These are phyloP conservation scores for Aaosphaeria pasadenensis DNA, from an alignment of 2,329 filamentous ascomycete species.

Conservation along the genomic window DNA sequence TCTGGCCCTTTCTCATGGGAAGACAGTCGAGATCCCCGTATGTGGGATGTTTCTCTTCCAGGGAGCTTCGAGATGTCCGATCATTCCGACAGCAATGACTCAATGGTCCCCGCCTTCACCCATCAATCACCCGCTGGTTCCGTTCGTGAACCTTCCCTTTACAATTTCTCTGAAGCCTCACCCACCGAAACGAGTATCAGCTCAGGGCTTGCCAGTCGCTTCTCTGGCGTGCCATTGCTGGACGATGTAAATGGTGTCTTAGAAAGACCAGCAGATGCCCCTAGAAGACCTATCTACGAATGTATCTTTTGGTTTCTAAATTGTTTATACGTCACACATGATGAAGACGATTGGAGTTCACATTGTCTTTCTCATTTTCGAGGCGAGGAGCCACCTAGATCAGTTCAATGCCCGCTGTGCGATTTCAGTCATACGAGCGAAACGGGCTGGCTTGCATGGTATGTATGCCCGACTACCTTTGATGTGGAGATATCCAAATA, in stretches of 20 bases:
- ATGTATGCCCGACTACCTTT: not conserved
- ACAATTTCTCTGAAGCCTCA: not conserved
- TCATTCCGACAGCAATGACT: not conserved
- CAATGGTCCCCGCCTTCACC: not conserved
- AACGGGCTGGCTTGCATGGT: conserved; percentile 5
- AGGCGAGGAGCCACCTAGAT: conserved; percentile 7
- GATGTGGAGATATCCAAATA: too few species aligned
- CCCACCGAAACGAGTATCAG: conserved; percentile 4
- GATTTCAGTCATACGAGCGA: conserved; percentile 3
- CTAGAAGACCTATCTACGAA: conserved; percentile 3
- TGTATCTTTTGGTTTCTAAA: conserved; percentile 11
- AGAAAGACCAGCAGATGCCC: not conserved
- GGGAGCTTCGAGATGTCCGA: too few species aligned
- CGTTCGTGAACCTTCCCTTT: not conserved
- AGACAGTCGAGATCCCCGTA: too few species aligned
- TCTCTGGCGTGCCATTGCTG: conserved; percentile 3
- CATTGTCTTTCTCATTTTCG: conserved; percentile 11
- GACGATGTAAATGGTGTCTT: conserved; percentile 8
- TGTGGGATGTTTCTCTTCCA: too few species aligned
- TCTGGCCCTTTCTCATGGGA: too few species aligned
- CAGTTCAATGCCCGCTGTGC: conserved; percentile 10
- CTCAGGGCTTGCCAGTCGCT: conserved; percentile 3
- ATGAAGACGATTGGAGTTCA: conserved; percentile 9
- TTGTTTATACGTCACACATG: conserved; percentile 6
- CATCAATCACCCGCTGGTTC: not conserved